Base-by-base conservation (phyloP, 306 rosid genomes). In the Quercus variabilis region DNA sequence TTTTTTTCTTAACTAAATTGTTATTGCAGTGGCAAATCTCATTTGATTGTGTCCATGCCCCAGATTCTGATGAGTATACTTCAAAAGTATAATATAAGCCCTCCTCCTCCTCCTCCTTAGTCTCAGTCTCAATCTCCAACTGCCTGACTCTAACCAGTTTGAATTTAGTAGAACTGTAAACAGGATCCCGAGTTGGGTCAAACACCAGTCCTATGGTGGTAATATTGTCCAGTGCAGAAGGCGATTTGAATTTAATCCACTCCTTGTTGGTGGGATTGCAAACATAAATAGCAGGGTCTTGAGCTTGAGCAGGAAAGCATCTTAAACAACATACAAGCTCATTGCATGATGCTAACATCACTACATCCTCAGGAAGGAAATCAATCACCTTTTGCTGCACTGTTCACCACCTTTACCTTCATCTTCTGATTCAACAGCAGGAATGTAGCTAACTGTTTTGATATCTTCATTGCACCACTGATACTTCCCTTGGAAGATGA, bases 361-460 rank as follows among this genome's bases (percentile, higher is more conserved):
- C 90, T 49, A 87, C 93, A 2, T 83, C 81, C 78, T 89, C 87
- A 0, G 90, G 92, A 17, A 91, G 88, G 79, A 87, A 91, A 79
- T 26, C 31, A 52, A 89, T 78, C 31, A 83, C 78, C 2, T 2
- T 55, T 1, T 72, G 76, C 5, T 77, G 75, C 69, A 85, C 79
- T 38, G 43, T 6, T 38, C 43, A 38, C 43, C 43, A 38, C 43
- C 43, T 38, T 38, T 1, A 38, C 2, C 43, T n/a, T 31, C 70
- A 79, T 75, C 52, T 17, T 12, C 55, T 72, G 3, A 26, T 49
- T 71, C 4, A n/a, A 43, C 80, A 1, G 82, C 71, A 10, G 85
- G 77, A 52, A 90, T 80, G 60, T 89, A 86, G 43, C 63, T 81
- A 26, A 86, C 49, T 1, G 77, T 78, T 73, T 76, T 78, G 3